These are phyloP conservation scores for Leccinum broughii DNA, from an alignment of 768 basidiomycete genomes.

Conservation along the genomic window DNA sequence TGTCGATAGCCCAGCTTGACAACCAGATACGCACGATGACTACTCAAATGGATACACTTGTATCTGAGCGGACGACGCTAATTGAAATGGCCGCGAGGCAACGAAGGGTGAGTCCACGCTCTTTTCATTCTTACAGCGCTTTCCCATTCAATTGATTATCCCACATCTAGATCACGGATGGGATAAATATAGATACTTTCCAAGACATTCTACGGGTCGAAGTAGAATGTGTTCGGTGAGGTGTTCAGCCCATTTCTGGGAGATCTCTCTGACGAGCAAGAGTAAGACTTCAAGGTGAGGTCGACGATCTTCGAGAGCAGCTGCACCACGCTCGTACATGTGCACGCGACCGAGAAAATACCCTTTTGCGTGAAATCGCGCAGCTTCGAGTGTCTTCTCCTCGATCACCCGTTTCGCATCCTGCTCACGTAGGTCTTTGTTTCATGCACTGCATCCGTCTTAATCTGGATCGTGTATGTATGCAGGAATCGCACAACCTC, in stretches of 20 bases:
- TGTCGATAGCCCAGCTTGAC: constrained; percentile 35
- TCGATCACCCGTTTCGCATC: constrained; percentile 1
- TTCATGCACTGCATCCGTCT: background rate
- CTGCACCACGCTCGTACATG: constrained; percentile 26
- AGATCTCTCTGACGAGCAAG: background rate
- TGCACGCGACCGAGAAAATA: constrained; percentile 34
- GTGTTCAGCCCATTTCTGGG: background rate
- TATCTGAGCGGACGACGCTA: constrained; percentile 37
- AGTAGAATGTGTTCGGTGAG: constrained; percentile 39
- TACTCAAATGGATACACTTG: constrained; percentile 38
- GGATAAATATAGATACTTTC: constrained; percentile 19
- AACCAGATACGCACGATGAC: constrained; percentile 38
- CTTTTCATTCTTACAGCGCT: background rate
- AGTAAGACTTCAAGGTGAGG: constrained; percentile 34
- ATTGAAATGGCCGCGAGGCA: constrained; percentile 24
- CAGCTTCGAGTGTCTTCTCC: constrained; percentile 12
- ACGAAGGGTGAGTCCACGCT: constrained; percentile 22
- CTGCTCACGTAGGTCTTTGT: constrained; percentile 7
- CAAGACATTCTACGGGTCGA: constrained; percentile 32
- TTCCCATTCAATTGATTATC: background rate
- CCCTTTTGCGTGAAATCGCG: constrained; percentile 35
- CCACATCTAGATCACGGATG: constrained; percentile 16
- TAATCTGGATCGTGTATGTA: background rate
- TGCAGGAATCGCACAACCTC: constrained; percentile 8
- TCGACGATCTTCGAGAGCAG: constrained; percentile 30